Conservation (phyloP, 139 green algal genomes). For the Chlorella sp. region DNA sequence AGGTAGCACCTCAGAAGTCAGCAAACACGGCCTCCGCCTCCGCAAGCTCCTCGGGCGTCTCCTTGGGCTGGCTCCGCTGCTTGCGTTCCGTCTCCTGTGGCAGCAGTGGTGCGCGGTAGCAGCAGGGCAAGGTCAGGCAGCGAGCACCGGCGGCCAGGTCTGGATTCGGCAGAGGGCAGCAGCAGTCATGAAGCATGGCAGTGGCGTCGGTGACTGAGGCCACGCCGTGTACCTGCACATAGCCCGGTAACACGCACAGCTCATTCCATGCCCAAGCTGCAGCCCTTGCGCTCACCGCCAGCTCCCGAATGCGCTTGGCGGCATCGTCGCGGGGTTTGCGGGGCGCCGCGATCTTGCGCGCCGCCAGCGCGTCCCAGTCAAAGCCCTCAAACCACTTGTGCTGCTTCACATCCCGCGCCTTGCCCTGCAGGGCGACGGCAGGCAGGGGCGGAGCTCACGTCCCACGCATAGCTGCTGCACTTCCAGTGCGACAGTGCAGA, state of each 20-base stretch:
- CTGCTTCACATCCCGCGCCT: conserved; percentile 86
- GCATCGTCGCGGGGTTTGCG: conserved; percentile 83
- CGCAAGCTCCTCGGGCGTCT: conserved; percentile 81
- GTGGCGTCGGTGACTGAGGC: too few species aligned
- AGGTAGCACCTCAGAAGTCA: conserved; percentile 69
- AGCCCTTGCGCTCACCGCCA: conserved; percentile 46
- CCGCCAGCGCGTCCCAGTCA: conserved; percentile 89
- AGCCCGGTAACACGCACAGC: background rate
- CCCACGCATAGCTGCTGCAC: too few species aligned
- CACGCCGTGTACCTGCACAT: background rate
- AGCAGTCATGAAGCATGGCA: too few species aligned
- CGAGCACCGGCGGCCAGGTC: background rate
- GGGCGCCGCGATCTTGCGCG: conserved; percentile 68
- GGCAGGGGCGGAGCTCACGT: background rate
- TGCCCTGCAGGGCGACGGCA: background rate
- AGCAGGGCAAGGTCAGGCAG: background rate
- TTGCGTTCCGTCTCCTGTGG: conserved; percentile 59
- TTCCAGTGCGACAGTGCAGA: too few species aligned
- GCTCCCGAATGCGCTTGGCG: conserved; percentile 84
- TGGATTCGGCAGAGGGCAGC: too few species aligned
- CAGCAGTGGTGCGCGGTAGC: background rate
- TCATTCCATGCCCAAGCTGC: too few species aligned
- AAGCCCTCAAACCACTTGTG: conserved; percentile 95
- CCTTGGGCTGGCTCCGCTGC: conserved; percentile 68
- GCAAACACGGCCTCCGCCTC: conserved; percentile 89